These are phyloP conservation scores for Leccinellum luteum DNA, from an alignment of 768 basidiomycete species.

Conservation along the genomic window DNA sequence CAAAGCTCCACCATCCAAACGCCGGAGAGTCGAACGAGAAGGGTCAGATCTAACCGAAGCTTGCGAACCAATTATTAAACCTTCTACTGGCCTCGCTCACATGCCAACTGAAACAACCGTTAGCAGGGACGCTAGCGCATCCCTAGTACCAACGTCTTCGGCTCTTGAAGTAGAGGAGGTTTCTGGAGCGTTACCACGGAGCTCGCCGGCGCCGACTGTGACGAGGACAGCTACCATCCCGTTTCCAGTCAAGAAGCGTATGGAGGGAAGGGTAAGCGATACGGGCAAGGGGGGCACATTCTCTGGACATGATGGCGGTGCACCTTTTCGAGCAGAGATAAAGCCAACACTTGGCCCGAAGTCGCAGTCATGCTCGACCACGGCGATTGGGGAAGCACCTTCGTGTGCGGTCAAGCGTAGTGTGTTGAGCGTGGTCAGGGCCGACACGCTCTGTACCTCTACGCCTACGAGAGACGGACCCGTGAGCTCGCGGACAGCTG, in stretches of 20 bases:
- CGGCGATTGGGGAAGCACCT: neutral
- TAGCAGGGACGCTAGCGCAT: neutral
- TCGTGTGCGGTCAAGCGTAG: neutral
- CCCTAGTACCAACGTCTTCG: no score
- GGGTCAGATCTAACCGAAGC: neutral
- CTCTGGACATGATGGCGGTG: neutral
- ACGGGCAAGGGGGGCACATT: slow-evolving; percentile 2
- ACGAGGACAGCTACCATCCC: no score
- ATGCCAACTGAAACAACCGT: neutral
- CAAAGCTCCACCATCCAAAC: slow-evolving; percentile 11
- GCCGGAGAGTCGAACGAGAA: slow-evolving; percentile 13
- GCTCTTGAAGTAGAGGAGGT: no score
- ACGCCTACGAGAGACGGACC: neutral
- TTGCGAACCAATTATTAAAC: neutral
- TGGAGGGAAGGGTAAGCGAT: neutral
- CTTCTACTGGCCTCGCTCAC: neutral
- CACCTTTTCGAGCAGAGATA: no score
- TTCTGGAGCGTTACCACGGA: no score
- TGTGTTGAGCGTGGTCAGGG: neutral
- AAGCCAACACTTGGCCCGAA: neutral
- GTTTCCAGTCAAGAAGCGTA: no score
- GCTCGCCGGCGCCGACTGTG: no score
- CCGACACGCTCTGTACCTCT: neutral
- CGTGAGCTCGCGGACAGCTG: no score
- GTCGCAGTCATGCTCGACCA: slow-evolving; percentile 1